Evolutionary conservation across 495 filamentous ascomycete species (phyloP).

Genomic region (Penicillium diatomitis): DNA sequence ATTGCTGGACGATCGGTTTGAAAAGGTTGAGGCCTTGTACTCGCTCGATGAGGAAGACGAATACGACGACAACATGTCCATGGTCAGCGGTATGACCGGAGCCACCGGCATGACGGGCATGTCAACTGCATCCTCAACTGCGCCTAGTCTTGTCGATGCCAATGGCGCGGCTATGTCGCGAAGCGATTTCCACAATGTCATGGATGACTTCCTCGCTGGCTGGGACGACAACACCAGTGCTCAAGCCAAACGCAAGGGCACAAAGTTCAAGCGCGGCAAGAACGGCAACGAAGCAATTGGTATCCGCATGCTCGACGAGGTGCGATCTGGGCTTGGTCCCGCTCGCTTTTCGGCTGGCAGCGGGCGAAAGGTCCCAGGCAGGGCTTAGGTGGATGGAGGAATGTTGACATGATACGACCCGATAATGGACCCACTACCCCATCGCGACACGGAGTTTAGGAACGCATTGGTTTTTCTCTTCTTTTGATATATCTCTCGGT

Average conservation of each 20-base stretch:
- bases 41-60: conserved; percentile 64
- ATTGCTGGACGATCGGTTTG: conserved; percentile 82
- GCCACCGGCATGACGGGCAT: conserved; percentile 34
- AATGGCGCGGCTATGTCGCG: conserved; percentile 41
- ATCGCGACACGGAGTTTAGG: conserved; percentile 21
- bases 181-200: conserved; percentile 73
- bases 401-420: conserved; percentile 18
- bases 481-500: conserved; percentile 1
- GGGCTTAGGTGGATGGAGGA: conserved; percentile 14
- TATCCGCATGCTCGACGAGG: conserved; percentile 82
- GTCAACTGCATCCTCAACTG: conserved; percentile 39
- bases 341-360: conserved; percentile 34
- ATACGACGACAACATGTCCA: conserved; percentile 43
- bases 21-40: conserved; percentile 79
- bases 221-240: conserved; percentile 54
- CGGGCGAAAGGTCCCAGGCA: conserved; percentile 20
- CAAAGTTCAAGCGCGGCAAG: conserved; percentile 57
- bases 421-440: conserved; percentile 15
- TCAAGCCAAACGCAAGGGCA: conserved; percentile 54
- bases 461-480: conserved; percentile 4
- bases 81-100: conserved; percentile 45
- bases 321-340: conserved; percentile 70
- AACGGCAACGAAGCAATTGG: conserved; percentile 75
- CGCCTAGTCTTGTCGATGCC: conserved; percentile 34
- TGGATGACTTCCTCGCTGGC: conserved; percentile 85